These are phyloP conservation scores for Pyronema domesticum DNA, from an alignment of 495 filamentous ascomycete species.

Conservation along the genomic window DNA sequence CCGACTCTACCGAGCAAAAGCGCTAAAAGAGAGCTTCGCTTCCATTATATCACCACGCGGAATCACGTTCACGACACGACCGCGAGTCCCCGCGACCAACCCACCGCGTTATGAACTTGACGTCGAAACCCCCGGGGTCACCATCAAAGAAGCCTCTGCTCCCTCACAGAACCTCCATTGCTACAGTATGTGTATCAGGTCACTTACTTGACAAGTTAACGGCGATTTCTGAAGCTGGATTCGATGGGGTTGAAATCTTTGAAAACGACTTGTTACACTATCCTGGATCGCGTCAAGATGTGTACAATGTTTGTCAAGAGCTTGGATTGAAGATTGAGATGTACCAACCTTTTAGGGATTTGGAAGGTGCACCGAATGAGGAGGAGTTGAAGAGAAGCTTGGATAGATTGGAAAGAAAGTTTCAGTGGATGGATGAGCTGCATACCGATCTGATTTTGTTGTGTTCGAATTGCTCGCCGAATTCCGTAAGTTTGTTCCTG, in stretches of 20 bases:
- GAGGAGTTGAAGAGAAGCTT: slow-evolving; percentile 36
- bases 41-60: no score
- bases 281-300: slow-evolving; percentile 15
- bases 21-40: no score
- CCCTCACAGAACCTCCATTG: slow-evolving; percentile 5
- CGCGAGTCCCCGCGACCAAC: no score
- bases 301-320: slow-evolving; percentile 33
- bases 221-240: slow-evolving; percentile 44
- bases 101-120: not conserved
- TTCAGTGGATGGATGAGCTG: slow-evolving; percentile 43
- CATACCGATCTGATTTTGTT: slow-evolving; percentile 44
- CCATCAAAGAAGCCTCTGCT: not conserved
- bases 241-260: slow-evolving; percentile 61
- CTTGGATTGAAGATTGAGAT: slow-evolving; percentile 47
- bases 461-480: slow-evolving; percentile 23
- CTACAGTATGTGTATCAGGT: slow-evolving; percentile 1
- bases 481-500: slow-evolving; percentile 40
- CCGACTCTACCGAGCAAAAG: no score
- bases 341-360: slow-evolving; percentile 61
- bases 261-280: slow-evolving; percentile 47
- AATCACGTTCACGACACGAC: no score
- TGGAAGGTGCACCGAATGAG: slow-evolving; percentile 54
- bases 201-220: slow-evolving; percentile 43
- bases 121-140: not conserved
- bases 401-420: slow-evolving; percentile 48